phyloP scores from a whole-genome alignment of 495 filamentous ascomycete species.

The Aspergillus baeticus region DNA sequence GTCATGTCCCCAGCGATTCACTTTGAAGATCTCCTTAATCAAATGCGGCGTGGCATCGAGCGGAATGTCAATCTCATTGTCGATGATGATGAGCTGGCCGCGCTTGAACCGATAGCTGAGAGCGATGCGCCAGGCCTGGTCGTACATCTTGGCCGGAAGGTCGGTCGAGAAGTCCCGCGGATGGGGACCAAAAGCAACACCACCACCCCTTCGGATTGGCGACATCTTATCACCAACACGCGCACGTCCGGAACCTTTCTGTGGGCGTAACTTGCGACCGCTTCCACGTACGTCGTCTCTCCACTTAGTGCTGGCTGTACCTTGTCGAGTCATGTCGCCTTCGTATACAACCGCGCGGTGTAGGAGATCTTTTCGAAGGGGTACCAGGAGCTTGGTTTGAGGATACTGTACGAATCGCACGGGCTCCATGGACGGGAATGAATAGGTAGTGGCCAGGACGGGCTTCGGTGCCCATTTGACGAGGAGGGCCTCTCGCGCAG shows the following conservation, averaged over 20 bases:
- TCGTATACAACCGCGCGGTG: conserved; percentile 93
- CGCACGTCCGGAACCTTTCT: conserved; percentile 82
- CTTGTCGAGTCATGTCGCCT: conserved; percentile 82
- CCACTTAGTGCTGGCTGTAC: conserved; percentile 82
- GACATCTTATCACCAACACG: conserved; percentile 78
- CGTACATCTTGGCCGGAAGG: conserved; percentile 88
- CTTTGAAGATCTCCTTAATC: conserved; percentile 61
- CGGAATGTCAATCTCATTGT: conserved; percentile 65
- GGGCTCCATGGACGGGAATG: conserved; percentile 88
- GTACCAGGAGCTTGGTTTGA: conserved; percentile 76
- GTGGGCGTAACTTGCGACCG: conserved; percentile 69
- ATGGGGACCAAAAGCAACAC: conserved; percentile 81
- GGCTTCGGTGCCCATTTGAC: conserved; percentile 30
- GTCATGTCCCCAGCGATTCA: conserved; percentile 68
- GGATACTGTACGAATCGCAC: conserved; percentile 75
- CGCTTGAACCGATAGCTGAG: conserved; percentile 85
- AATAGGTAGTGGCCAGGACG: conserved; percentile 80
- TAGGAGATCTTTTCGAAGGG: conserved; percentile 86
- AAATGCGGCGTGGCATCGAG: conserved; percentile 53
- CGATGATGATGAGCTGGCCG: conserved; percentile 82
- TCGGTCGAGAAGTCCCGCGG: conserved; percentile 84
- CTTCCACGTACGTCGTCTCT: conserved; percentile 82
- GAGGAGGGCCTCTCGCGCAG: conserved; percentile 38
- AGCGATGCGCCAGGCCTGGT: conserved; percentile 92
- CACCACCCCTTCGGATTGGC: conserved; percentile 82